Conservation (phyloP, 1,284 basidiomycete species). For the Spongiforma sp. region DNA sequence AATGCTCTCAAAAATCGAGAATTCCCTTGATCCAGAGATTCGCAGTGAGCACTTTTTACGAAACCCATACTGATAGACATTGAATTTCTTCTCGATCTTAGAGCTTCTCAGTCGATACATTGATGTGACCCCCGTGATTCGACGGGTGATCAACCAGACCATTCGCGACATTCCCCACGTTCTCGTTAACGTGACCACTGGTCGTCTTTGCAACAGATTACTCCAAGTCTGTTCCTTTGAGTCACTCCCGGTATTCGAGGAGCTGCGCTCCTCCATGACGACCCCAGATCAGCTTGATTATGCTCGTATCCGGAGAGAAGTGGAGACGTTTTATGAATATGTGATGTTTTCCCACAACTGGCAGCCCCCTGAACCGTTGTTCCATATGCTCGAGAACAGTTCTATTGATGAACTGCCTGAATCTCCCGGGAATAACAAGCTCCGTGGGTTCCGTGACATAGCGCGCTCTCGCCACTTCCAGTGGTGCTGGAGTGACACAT, state of each 20-base stretch:
- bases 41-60: neutral
- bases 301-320: conserved; percentile 8
- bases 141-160: neutral
- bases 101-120: neutral
- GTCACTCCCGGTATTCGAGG: neutral
- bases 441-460: conserved; percentile 6
- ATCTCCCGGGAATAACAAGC: conserved; percentile 3
- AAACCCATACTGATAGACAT: neutral
- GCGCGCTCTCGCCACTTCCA: neutral
- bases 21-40: neutral
- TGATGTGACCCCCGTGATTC: neutral
- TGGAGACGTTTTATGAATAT: conserved; percentile 18
- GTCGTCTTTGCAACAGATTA: neutral
- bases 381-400: neutral
- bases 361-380: conserved; percentile 9
- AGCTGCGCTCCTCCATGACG: conserved; percentile 2
- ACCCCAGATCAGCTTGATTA: neutral
- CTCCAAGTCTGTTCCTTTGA: neutral
- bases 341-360: conserved; percentile 23
- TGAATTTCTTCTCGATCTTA: neutral
- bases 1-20: conserved; percentile 1
- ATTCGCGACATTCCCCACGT: conserved; percentile 3
- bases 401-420: conserved; percentile 5
- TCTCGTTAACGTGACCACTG: neutral
- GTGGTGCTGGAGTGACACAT: conserved; percentile 16